These are phyloP conservation scores for Thelonectria olida DNA, from an alignment of 2,329 filamentous ascomycete genomes.

Conservation along the genomic window DNA sequence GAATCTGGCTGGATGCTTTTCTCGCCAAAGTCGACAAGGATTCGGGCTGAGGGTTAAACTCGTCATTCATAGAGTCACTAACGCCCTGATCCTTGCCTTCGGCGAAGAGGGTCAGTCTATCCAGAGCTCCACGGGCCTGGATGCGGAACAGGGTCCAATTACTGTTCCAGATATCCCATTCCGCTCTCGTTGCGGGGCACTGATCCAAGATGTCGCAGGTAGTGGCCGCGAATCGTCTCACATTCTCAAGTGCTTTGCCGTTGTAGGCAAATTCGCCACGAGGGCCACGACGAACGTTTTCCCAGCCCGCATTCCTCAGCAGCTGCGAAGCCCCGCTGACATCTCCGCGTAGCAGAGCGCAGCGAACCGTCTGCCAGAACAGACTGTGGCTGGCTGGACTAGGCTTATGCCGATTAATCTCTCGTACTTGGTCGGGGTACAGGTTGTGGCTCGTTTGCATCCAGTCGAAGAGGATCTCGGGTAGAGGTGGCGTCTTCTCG, in stretches of 20 bases:
- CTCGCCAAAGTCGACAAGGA: slow-evolving; percentile 72
- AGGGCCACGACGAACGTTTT: slow-evolving; percentile 74
- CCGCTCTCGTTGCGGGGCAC: slow-evolving; percentile 74
- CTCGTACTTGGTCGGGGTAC: slow-evolving; percentile 72
- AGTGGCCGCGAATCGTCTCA: slow-evolving; percentile 75
- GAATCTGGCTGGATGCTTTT: slow-evolving; percentile 86
- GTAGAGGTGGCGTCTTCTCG: slow-evolving; percentile 65
- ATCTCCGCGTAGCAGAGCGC: slow-evolving; percentile 78
- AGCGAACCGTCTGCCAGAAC: slow-evolving; percentile 89
- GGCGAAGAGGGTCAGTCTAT: slow-evolving; percentile 79
- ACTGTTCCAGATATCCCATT: slow-evolving; percentile 85
- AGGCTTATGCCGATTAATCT: slow-evolving; percentile 70
- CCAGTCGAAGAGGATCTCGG: slow-evolving; percentile 86
- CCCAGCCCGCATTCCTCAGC: slow-evolving; percentile 80
- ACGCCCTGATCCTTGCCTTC: slow-evolving; percentile 71
- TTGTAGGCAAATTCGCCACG: slow-evolving; percentile 74
- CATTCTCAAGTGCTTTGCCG: slow-evolving; percentile 79
- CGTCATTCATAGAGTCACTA: slow-evolving; percentile 42
- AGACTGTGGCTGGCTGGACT: slow-evolving; percentile 79
- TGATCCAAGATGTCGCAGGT: slow-evolving; percentile 75
- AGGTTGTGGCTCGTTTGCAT: slow-evolving; percentile 78
- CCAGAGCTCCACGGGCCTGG: slow-evolving; percentile 73
- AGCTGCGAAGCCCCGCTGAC: slow-evolving; percentile 73
- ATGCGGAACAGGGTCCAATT: slow-evolving; percentile 89
- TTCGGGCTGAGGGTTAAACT: slow-evolving; percentile 53